These are phyloP conservation scores for Dendrostoma leiphaemia DNA, from an alignment of 2,329 filamentous ascomycete genomes.

Conservation along the genomic window DNA sequence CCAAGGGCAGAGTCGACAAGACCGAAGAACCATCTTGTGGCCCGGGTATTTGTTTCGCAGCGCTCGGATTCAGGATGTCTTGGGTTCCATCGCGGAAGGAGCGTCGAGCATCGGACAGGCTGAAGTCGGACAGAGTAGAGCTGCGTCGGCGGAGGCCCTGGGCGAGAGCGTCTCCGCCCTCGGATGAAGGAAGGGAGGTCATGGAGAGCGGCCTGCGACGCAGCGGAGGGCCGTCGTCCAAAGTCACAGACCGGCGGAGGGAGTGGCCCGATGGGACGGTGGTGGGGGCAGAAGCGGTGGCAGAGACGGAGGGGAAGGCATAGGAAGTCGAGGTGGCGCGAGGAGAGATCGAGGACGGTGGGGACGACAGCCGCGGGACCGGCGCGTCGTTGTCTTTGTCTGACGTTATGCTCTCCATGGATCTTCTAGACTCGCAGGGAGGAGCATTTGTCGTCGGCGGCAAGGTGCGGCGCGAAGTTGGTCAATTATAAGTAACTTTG, in stretches of 20 bases:
- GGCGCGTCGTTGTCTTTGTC: background rate
- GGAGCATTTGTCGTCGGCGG: background rate
- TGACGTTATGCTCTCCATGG: constrained; percentile 9
- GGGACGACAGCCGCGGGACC: constrained; percentile 3
- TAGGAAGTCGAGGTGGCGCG: constrained; percentile 8
- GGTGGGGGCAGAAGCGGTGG: background rate
- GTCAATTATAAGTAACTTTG: no score
- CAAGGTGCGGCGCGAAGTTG: no score
- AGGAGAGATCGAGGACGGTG: constrained; percentile 8
- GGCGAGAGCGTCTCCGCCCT: constrained; percentile 25
- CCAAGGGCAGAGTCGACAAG: constrained; percentile 79
- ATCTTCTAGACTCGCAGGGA: background rate
- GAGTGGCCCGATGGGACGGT: constrained; percentile 32
- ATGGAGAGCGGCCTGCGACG: constrained; percentile 23
- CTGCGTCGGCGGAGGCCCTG: constrained; percentile 57
- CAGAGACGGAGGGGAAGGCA: background rate
- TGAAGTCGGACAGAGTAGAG: constrained; percentile 76
- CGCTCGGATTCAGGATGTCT: constrained; percentile 60
- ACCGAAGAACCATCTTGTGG: constrained; percentile 55
- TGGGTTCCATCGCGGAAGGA: constrained; percentile 63
- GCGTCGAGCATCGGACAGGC: constrained; percentile 64
- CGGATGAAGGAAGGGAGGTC: constrained; percentile 23
- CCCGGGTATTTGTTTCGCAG: constrained; percentile 30
- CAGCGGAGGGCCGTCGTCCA: constrained; percentile 31
- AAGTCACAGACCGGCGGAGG: constrained; percentile 40